These are phyloP conservation scores for Venturia nashicola DNA, from an alignment of 2,329 filamentous ascomycete genomes.

Conservation along the genomic window DNA sequence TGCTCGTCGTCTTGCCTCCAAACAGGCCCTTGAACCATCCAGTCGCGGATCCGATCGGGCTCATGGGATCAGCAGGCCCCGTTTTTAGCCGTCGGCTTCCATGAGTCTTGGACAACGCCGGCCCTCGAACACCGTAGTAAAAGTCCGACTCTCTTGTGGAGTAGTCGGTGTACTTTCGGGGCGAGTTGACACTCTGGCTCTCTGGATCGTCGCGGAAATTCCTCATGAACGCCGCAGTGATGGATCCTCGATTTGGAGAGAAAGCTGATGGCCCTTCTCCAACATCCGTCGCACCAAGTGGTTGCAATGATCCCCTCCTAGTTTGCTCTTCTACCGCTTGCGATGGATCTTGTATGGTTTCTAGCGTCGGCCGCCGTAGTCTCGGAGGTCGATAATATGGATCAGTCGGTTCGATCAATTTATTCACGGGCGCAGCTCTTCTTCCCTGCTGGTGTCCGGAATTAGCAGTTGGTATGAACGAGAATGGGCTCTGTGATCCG, in stretches of 20 bases:
- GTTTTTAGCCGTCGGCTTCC: slow-evolving; percentile 80
- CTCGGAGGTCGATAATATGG: slow-evolving; percentile 85
- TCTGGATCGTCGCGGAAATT: slow-evolving; percentile 30
- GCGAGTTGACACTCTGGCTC: slow-evolving; percentile 17
- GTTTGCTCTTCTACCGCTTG: slow-evolving; percentile 1
- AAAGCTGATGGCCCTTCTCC: slow-evolving; percentile 13
- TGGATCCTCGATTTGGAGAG: slow-evolving; percentile 20
- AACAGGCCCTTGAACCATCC: slow-evolving; percentile 78
- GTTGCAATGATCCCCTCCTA: background rate
- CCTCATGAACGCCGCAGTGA: slow-evolving; percentile 38
- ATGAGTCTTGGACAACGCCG: slow-evolving; percentile 61
- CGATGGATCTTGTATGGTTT: slow-evolving; percentile 16
- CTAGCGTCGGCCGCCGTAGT: slow-evolving; percentile 52
- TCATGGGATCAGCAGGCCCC: slow-evolving; percentile 86
- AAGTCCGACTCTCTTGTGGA: slow-evolving; percentile 92
- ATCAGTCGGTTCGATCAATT: slow-evolving; percentile 38
- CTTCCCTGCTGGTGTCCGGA: slow-evolving; percentile 18
- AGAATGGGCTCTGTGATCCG: slow-evolving; percentile 57
- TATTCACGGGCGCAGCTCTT: slow-evolving; percentile 20
- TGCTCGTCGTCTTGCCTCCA: slow-evolving; percentile 80
- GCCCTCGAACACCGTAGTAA: slow-evolving; percentile 86
- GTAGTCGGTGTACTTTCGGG: slow-evolving; percentile 54
- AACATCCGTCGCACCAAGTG: background rate
- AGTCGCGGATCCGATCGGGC: slow-evolving; percentile 76
- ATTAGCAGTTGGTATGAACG: slow-evolving; percentile 49